Percentiles rank a stretch among this genome's conserved stretches.
These are phyloP conservation scores for Citrus maxima DNA, from an alignment of 345 rosid species.

Conservation along the genomic window DNA sequence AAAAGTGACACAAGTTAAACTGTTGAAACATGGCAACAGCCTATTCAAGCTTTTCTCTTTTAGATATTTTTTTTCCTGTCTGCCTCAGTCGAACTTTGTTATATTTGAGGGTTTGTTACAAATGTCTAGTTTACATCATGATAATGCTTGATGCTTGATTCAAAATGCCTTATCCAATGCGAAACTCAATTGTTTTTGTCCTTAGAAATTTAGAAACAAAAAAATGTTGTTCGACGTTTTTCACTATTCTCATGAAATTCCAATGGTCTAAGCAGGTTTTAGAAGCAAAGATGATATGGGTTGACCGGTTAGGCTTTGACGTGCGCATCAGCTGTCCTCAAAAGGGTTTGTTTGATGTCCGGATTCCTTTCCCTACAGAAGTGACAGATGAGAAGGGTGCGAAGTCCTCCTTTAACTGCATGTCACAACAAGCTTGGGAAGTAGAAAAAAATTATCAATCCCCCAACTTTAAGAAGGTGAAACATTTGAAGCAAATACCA, in stretches of 20 bases:
- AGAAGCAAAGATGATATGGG: conserved; percentile 85
- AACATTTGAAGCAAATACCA: conserved; percentile 54
- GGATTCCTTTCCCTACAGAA: conserved; percentile 87
- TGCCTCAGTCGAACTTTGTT: background rate
- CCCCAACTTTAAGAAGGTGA: conserved; percentile 60
- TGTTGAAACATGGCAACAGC: background rate
- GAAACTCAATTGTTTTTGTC: background rate
- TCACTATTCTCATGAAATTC: conserved; percentile 6
- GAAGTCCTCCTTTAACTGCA: conserved; percentile 82
- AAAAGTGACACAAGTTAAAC: background rate
- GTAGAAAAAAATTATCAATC: conserved; percentile 65
- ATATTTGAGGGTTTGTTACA: background rate
- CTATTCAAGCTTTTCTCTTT: background rate
- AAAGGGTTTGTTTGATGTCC: conserved; percentile 55
- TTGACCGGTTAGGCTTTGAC: conserved; percentile 86
- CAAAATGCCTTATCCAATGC: background rate
- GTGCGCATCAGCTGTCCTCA: conserved; percentile 55
- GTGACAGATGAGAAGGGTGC: conserved; percentile 85
- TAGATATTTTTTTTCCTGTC: background rate
- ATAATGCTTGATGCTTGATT: background rate
- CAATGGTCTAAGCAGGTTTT: conserved; percentile 47
- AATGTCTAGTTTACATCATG: background rate
- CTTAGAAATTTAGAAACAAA: background rate
- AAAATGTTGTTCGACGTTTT: background rate
- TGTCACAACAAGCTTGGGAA: conserved; percentile 97